Evolutionary conservation across 306 rosid species (phyloP).

Genomic region (Castanospermum australe): DNA sequence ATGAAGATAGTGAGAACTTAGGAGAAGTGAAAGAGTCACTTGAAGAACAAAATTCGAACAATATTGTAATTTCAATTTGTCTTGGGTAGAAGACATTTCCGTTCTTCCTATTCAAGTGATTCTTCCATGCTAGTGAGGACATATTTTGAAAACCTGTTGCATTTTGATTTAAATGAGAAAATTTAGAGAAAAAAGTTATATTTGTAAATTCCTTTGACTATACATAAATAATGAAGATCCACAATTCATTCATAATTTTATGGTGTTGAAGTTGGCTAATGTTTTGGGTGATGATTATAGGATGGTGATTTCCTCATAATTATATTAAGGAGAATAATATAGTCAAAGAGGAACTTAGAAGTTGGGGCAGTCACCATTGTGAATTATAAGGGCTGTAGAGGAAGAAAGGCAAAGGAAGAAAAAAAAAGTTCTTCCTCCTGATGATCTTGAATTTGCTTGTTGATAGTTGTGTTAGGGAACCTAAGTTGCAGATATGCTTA

Average conservation of each 20-base stretch:
- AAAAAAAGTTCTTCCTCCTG: too few relatives aligned
- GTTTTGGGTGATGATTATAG: background rate
- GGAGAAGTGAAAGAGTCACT: too few relatives aligned
- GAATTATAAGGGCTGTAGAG: too few relatives aligned
- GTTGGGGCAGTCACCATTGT: too few relatives aligned
- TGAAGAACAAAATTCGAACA: background rate
- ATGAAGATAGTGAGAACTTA: too few relatives aligned
- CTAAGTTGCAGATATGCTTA: too few relatives aligned
- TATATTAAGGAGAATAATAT: background rate
- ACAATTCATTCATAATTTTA: background rate
- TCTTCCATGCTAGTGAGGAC: background rate
- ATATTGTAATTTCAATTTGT: background rate
- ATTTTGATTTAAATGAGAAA: background rate
- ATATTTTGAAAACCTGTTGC: background rate
- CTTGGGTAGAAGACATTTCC: background rate
- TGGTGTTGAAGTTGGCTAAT: background rate
- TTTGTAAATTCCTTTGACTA: background rate
- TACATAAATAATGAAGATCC: background rate
- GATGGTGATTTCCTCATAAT: background rate
- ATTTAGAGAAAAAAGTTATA: background rate
- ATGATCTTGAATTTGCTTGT: too few relatives aligned
- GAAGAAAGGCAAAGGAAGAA: too few relatives aligned
- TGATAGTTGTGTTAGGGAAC: too few relatives aligned
- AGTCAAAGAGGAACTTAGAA: too few relatives aligned
- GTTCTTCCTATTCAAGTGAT: background rate